phyloP scores from a whole-genome alignment of 768 basidiomycete species.

The Serendipita sp. region DNA sequence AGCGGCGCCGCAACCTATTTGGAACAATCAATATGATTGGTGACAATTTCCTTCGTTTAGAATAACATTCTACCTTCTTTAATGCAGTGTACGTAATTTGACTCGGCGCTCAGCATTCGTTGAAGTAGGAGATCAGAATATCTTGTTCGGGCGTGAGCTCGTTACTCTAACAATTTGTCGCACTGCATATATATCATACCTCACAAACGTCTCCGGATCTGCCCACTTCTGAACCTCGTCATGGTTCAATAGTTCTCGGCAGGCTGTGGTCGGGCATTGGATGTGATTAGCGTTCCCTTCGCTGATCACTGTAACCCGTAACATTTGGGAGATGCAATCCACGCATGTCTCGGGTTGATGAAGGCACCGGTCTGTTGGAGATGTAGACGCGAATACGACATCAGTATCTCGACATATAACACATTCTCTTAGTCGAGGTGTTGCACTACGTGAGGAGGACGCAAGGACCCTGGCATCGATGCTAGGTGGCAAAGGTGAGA shows the following conservation, averaged over 20 bases:
- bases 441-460: background rate
- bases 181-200: background rate
- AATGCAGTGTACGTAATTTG: background rate
- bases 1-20: background rate
- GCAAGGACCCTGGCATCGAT: background rate
- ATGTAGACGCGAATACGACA: background rate
- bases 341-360: background rate
- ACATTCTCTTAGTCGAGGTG: background rate
- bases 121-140: background rate
- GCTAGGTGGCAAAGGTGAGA: background rate
- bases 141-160: background rate
- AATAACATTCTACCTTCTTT: too few relatives aligned
- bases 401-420: background rate
- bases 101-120: background rate
- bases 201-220: background rate
- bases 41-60: too few relatives aligned
- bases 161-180: too few relatives aligned
- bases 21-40: too few relatives aligned
- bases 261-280: background rate
- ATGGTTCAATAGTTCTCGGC: background rate
- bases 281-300: background rate
- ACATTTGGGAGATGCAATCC: background rate
- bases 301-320: background rate
- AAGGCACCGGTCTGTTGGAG: background rate
- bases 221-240: conserved; percentile 1